Percentiles rank a stretch among this genome's conserved stretches.
Evolutionary conservation across 345 rosid genomes (phyloP).

Genomic region (Rhizophora mangle): DNA sequence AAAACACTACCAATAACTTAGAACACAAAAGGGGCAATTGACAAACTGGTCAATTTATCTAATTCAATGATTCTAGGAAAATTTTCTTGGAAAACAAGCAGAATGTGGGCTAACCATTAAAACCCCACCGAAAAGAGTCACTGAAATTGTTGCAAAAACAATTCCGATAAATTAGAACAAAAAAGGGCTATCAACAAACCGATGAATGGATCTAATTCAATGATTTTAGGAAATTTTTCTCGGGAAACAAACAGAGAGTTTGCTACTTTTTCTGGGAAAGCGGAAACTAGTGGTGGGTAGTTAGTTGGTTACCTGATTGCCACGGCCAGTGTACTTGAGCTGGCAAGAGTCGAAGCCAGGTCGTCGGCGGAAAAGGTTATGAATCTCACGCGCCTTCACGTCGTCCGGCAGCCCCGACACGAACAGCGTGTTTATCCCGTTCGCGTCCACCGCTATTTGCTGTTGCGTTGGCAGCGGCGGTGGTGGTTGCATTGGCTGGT

Average conservation of each 20-base stretch:
- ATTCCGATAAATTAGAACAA: too few relatives aligned
- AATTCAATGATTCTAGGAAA: not conserved
- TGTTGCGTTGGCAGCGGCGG: conserved; percentile 19
- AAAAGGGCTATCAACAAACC: not conserved
- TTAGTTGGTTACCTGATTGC: conserved; percentile 57
- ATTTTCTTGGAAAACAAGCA: conserved; percentile 14
- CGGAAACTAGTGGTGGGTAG: too few relatives aligned
- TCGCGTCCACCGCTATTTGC: conserved; percentile 22
- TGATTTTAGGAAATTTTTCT: conserved; percentile 1
- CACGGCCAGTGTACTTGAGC: conserved; percentile 92
- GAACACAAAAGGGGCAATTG: too few relatives aligned
- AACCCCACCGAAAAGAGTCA: too few relatives aligned
- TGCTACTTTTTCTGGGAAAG: not conserved
- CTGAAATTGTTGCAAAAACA: too few relatives aligned
- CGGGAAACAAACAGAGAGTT: conserved; percentile 15
- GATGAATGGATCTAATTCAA: not conserved
- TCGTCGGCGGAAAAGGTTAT: conserved; percentile 79
- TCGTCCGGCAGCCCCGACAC: conserved; percentile 88
- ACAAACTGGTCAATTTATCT: not conserved
- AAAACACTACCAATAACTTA: too few relatives aligned
- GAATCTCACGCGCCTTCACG: conserved; percentile 84
- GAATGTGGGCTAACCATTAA: not conserved
- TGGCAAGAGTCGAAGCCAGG: conserved; percentile 75
- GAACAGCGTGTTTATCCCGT: conserved; percentile 67
- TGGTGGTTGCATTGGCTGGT: conserved; percentile 23